Evolutionary conservation across 2,329 filamentous ascomycete species (phyloP), one percentile per base, ranked within the genome.

Genomic region (Pseudofabraea citricarpa): DNA sequence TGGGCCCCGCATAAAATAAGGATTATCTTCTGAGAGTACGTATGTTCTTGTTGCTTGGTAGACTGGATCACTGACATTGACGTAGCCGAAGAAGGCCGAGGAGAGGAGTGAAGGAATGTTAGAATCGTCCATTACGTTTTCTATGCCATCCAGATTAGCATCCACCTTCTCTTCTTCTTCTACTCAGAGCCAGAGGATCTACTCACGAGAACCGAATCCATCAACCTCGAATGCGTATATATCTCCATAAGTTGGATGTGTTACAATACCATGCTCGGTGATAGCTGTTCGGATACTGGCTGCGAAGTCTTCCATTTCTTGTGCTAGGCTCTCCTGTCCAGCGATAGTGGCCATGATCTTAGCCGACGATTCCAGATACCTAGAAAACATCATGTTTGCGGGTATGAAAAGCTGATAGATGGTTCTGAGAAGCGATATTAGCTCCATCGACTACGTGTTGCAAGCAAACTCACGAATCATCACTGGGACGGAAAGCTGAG

Each of bases 341-440:
- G 67, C 62, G 26, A 81, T 62, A 39, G 65, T 63, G 24, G 61
- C 64, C 69, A 79, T 75, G 53, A 82, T 79, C 5, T 67, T 59
- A 13, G 71, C 68, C 0, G 74, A 66, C 0, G 71, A 67, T 9
- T 67, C 65, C 3, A 90, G 72, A 54, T 81, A 85, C 18, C 74
- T 67, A 23, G 81, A 72, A 52, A 89, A 82, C 83, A 88, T 87
- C 83, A 89, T 89, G 62, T 96, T 97, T 23, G 86, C 83, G 0
- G 91, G 91, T 55, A 96, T 87, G 56, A 94, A 82, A 63, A 90
- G 91, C 59, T 91, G 88, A 48, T 89, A 83, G 29, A 87, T 85
- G 1, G 86, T 61, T 26, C 57, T 61, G 8, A 13, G 24, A 13
- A 27, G 8, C 8, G 24, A 8, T 29, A 7, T 7, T 12, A 29